These are phyloP conservation scores for Solanum chilense DNA, from an alignment of 257 asterid genomes.

Conservation along the genomic window DNA sequence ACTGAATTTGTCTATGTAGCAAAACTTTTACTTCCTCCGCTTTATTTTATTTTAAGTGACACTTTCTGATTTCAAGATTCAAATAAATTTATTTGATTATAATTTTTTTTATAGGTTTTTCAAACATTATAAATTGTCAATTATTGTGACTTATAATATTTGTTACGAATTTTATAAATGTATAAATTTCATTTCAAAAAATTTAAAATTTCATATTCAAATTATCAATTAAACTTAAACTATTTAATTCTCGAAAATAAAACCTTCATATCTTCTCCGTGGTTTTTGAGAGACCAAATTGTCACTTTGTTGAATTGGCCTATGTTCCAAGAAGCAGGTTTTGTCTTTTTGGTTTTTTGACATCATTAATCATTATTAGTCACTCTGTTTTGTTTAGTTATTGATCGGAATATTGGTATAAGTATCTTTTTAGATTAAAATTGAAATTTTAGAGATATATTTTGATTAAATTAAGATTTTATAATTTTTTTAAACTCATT, in stretches of 20 bases:
- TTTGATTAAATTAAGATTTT: rapidly evolving
- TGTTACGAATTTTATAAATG: rapidly evolving
- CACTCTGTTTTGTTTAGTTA: neutral
- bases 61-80: too few relatives aligned
- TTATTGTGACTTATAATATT: rapidly evolving
- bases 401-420: too few relatives aligned
- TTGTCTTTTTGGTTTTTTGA: too few relatives aligned
- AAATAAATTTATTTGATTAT: too few relatives aligned
- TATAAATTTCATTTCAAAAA: too few relatives aligned
- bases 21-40: too few relatives aligned
- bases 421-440: neutral
- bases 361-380: neutral
- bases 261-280: neutral
- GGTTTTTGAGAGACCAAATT: neutral
- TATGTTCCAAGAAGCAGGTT: neutral
- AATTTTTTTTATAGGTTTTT: too few relatives aligned
- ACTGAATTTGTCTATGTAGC: neutral
- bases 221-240: too few relatives aligned
- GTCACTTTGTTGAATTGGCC: neutral
- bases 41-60: rapidly evolving
- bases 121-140: too few relatives aligned
- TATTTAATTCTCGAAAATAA: too few relatives aligned
- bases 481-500: rapidly evolving
- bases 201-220: rapidly evolving
- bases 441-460: rapidly evolving